Base-by-base conservation (phyloP, 1,284 basidiomycete genomes). In the Bjerkandera adusta region DNA sequence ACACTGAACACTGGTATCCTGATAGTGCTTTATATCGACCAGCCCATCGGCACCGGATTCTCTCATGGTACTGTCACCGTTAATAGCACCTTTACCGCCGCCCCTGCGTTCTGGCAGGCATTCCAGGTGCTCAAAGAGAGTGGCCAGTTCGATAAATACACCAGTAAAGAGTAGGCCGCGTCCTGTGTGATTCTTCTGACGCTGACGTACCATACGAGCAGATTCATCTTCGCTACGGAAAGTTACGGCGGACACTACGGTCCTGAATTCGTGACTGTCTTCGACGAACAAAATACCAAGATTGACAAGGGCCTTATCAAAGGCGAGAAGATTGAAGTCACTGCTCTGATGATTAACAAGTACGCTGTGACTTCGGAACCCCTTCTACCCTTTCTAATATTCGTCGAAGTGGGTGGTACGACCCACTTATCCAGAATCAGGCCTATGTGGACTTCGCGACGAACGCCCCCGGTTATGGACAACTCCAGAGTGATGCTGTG, bases 21-120 rank as follows among this genome's bases (percentile, higher is more conserved):
- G n/a, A n/a, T 46, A 85, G 81, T 85, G 62, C 80, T 89, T 37
- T 88, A 86, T 57, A 80, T 89, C 42, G 85, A 88, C 60, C 85
- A 89, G 61, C 86, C 86, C 1, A 81, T 85, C 43, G 81, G 79
- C 0, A 78, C 81, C 4, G 83, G 83, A 2, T 84, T 84, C 59
- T 85, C 81, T 4, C 79, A 75, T 47, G 82, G 83, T 3, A 72
- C 63, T 0, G 74, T 79, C 45, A 69, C 71, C 0, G 72, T 71
- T 16, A 78, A 79, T 52, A 82, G 77, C 59, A 83, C 82, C 0
- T 57, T 71, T 37, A 52, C 75, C 18, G 73, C 76, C 0, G 71
- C 77, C 1, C 70, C 73, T 1, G 72, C 73, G 16, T 71, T 84
- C 10, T 85, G 83, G 82, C 66, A 70, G 34, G 78, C 77, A 0